Conservation (phyloP, 2,329 filamentous ascomycete species). For the Pseudogymnoascus sp. region DNA sequence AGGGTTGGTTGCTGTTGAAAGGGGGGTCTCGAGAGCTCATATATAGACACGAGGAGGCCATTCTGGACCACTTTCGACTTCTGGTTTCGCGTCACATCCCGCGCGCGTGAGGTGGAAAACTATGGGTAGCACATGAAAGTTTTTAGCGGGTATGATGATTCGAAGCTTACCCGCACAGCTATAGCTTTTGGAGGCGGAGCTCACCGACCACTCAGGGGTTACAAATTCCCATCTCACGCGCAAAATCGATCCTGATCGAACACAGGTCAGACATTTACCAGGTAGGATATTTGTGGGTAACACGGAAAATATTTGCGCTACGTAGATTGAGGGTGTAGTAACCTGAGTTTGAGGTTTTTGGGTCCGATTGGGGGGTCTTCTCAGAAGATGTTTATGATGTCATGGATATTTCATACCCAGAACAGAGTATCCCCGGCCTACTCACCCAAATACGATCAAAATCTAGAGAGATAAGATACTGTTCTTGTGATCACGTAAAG, state of each 20-base stretch:
- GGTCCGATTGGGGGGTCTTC: background rate
- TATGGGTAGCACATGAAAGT: background rate
- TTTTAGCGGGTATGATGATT: background rate
- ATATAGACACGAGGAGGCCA: background rate
- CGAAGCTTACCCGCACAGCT: background rate
- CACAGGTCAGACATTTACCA: background rate
- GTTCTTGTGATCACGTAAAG: background rate
- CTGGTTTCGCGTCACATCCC: background rate
- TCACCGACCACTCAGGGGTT: background rate
- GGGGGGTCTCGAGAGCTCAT: background rate
- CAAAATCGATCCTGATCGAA: background rate
- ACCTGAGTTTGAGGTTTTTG: background rate
- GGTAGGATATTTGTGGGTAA: slow-evolving; percentile 1
- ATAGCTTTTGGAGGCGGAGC: background rate
- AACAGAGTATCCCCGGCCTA: background rate
- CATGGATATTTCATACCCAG: background rate
- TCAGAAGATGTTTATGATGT: background rate
- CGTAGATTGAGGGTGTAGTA: background rate
- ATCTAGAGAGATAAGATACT: background rate
- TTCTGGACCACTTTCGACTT: background rate
- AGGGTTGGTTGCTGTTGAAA: background rate
- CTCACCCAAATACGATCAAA: background rate
- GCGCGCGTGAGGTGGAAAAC: background rate
- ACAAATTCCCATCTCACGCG: background rate
- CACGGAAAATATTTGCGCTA: background rate